Evolutionary conservation across 2,329 filamentous ascomycete species (phyloP), one percentile per base, ranked within the genome.

Genomic region (Arachnomyces sp.): DNA sequence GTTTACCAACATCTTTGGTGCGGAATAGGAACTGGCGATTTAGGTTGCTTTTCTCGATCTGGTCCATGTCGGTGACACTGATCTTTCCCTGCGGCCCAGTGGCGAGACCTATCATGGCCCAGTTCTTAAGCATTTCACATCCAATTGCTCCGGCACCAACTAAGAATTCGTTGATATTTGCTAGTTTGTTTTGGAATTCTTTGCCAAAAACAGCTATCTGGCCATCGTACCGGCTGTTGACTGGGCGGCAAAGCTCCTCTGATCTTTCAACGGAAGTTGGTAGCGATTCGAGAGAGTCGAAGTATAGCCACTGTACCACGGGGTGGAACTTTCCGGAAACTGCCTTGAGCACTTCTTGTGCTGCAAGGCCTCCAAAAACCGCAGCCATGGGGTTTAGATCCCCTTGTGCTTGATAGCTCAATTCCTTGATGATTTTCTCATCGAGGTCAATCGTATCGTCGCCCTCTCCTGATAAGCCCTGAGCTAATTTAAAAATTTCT

Each of bases 61-160:
- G 89, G 59, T 98, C 92, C 80, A 95, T 96, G 61, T 98, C 92
- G 11, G 93, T 96, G 36, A 98, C 85, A 43, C 72, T 86, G 55
- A 98, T 93, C 63, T 84, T 84, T 54, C 92, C 92, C 36, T 88
- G 77, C 3, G 87, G 86, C 3, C 92, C 92, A 34, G 85, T 86
- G 33, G 84, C 90, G 21, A 98, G 73, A 51, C 92, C 92, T 62
- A 96, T 94, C 89, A 98, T 93, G 28, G 93, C 90, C 89, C 92
- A 98, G 65, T 96, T 96, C 78, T 98, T 98, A 52, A 98, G 71
- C 84, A 96, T 98, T 61, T 98, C 92, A 58, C 92, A 98, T 34
- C 92, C 92, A 61, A 98, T 98, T 48, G 93, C 92, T 54, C 92
- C 92, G 34, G 92, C 87, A 52, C 92, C 92, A 43, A 98, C 92